These are phyloP conservation scores for Russula emetica DNA, from an alignment of 768 basidiomycete species.

Conservation along the genomic window DNA sequence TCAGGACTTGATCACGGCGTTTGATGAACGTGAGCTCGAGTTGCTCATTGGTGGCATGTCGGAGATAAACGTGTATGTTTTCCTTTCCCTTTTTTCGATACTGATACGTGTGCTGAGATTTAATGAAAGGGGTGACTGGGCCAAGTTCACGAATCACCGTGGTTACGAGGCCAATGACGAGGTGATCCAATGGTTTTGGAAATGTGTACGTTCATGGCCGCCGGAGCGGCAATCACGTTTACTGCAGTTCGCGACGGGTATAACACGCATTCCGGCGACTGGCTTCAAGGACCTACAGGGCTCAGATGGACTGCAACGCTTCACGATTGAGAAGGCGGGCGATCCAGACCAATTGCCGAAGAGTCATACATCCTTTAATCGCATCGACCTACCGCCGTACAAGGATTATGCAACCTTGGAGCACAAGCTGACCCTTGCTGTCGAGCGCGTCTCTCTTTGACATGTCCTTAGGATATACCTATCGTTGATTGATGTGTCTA, in stretches of 20 bases:
- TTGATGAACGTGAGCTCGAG: slow-evolving; percentile 97
- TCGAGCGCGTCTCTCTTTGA: slow-evolving; percentile 56
- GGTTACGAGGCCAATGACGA: slow-evolving; percentile 94
- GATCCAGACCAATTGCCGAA: slow-evolving; percentile 96
- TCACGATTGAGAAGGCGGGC: slow-evolving; percentile 98
- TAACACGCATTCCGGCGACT: slow-evolving; percentile 94
- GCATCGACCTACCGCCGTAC: slow-evolving; percentile 96
- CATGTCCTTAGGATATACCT: slow-evolving; percentile 1
- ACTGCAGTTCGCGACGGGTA: slow-evolving; percentile 95
- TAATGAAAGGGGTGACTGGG: slow-evolving; percentile 82
- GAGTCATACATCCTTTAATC: slow-evolving; percentile 94
- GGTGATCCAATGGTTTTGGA: slow-evolving; percentile 99
- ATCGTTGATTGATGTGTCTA: slow-evolving; percentile 20
- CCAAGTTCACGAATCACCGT: slow-evolving; percentile 97
- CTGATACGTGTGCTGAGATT: background rate
- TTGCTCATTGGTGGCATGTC: slow-evolving; percentile 98
- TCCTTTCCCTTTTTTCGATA: background rate
- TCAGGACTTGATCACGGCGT: slow-evolving; percentile 95
- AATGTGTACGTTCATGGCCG: slow-evolving; percentile 96
- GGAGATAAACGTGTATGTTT: slow-evolving; percentile 94
- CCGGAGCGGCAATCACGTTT: slow-evolving; percentile 95
- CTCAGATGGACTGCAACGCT: slow-evolving; percentile 91
- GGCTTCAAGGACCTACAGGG: slow-evolving; percentile 99
- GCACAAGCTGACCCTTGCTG: slow-evolving; percentile 90
- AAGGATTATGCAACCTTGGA: slow-evolving; percentile 92